Evolutionary conservation across 1,139 yeast species (phyloP).

Genomic region (Geotrichum restrictum): DNA sequence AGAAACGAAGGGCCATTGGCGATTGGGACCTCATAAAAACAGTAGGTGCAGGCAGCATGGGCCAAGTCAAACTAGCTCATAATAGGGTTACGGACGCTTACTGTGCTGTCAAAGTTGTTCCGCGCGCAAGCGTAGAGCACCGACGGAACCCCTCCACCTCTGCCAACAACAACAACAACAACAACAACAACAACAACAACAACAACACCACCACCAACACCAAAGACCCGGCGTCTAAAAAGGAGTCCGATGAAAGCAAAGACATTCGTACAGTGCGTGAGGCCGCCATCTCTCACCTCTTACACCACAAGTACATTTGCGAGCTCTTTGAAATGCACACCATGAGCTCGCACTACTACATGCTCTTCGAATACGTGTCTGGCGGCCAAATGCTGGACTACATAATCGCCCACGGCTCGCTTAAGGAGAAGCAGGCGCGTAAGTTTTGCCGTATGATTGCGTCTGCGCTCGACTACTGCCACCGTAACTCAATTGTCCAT

Average conservation of each 20-base stretch:
- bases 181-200: no score
- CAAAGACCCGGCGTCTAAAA: conserved; percentile 49
- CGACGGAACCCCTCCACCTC: conserved; percentile 40
- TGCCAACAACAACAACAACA: neutral
- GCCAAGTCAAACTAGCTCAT: conserved; percentile 89
- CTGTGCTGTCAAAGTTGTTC: conserved; percentile 56
- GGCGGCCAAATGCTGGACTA: conserved; percentile 98
- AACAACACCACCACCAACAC: no score
- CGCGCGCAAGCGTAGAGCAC: conserved; percentile 66
- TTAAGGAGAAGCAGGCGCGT: conserved; percentile 89
- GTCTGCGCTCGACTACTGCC: conserved; percentile 89
- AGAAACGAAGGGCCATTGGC: conserved; percentile 76
- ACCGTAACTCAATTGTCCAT: conserved; percentile 89
- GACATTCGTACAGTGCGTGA: conserved; percentile 91
- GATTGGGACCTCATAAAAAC: conserved; percentile 96
- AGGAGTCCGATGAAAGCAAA: conserved; percentile 82
- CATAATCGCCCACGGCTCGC: conserved; percentile 90
- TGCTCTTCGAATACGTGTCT: conserved; percentile 92
- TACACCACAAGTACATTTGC: conserved; percentile 90
- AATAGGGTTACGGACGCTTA: conserved; percentile 76
- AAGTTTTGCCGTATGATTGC: conserved; percentile 94
- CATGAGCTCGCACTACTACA: conserved; percentile 94
- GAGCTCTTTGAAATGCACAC: conserved; percentile 88
- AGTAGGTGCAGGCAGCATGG: conserved; percentile 98
- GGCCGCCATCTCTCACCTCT: conserved; percentile 84